Base-by-base conservation (phyloP, 2,329 filamentous ascomycete species). In the Pseudohalonectria lignicola region DNA sequence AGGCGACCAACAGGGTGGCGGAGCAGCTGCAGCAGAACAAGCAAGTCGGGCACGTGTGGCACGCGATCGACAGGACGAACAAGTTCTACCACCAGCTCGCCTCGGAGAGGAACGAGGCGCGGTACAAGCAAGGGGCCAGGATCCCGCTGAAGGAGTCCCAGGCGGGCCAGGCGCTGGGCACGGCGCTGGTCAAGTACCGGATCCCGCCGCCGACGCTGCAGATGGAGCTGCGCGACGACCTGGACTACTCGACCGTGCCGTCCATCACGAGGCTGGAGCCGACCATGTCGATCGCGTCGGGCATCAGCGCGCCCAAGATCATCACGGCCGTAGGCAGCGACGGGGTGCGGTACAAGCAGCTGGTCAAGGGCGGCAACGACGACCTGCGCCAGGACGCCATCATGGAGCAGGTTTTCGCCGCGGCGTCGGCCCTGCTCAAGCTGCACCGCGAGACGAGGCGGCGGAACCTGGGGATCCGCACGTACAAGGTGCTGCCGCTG, bases 401-500 rank as follows among this genome's bases (percentile, higher is more conserved):
- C 66, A 99, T 99, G 93, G 93, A 98, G 59, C 92, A 99, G 60
- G 92, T 98, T 1, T 99, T 98, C 56, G 86, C 88, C 41, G 87
- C 94, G 59, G 92, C 95, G 17, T 96, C 87, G 41, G 84, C 85
- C 37, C 74, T 98, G 17, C 67, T 99, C 19, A 84, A 85, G 54
- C 80, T 85, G 35, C 87, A 96, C 56, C 80, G 86, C 39, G 74
- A 80, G 11, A 95, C 92, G 3, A 82, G 87, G 29, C 87, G 94
- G 53, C 81, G 92, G 5, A 85, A 85, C 45, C 69, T 99, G 10
- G 85, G 82, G 8, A 93, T 99, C 52, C 74, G 93, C 41, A 96
- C 92, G 0, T 99, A 99, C 70, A 95, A 95, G 60, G 92, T 99
- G 6, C 67, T 98, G 3, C 92, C 92, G 0, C 67, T 98, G 31